Evolutionary conservation across 495 filamentous ascomycete genomes (phyloP).

Genomic region (Chaetomium cochliodes): DNA sequence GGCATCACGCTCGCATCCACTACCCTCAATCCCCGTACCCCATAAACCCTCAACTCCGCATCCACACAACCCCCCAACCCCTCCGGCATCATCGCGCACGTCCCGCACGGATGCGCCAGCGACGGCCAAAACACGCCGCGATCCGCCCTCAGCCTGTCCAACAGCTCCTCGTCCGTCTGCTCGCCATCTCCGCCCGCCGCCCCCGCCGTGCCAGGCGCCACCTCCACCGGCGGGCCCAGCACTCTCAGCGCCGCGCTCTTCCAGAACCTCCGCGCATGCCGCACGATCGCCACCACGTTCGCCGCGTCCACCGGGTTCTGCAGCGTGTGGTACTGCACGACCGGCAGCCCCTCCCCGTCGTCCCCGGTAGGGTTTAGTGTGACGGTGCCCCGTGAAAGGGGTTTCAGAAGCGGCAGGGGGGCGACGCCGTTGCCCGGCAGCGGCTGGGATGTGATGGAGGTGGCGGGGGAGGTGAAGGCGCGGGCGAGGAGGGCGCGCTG

Average conservation of each 20-base stretch:
- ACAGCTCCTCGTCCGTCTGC: slow-evolving; percentile 44
- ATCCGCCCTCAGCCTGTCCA: slow-evolving; percentile 27
- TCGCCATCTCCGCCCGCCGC: slow-evolving; percentile 28
- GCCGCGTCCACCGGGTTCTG: slow-evolving; percentile 37
- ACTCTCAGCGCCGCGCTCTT: too few species aligned
- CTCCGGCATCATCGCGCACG: slow-evolving; percentile 45
- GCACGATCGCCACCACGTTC: slow-evolving; percentile 48
- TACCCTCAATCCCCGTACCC: slow-evolving; percentile 48
- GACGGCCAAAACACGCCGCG: slow-evolving; percentile 18
- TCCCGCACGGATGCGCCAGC: slow-evolving; percentile 36
- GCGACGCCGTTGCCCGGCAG: slow-evolving; percentile 30
- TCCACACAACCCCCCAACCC: slow-evolving; percentile 50
- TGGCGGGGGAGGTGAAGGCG: slow-evolving; percentile 8
- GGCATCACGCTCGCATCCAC: slow-evolving; percentile 34
- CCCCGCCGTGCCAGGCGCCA: too few species aligned
- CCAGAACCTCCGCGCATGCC: slow-evolving; percentile 46
- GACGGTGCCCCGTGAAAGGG: slow-evolving; percentile 43
- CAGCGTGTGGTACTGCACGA: slow-evolving; percentile 37
- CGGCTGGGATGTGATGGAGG: slow-evolving; percentile 19
- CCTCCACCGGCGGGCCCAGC: too few species aligned
- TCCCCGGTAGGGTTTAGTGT: slow-evolving; percentile 24
- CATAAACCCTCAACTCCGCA: slow-evolving; percentile 53
- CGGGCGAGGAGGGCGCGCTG: slow-evolving; percentile 27
- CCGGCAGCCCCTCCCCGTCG: slow-evolving; percentile 15
- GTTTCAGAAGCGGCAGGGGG: slow-evolving; percentile 32